Conservation (phyloP, 1,284 basidiomycete genomes). For the Cutaneotrichosporon sp. region DNA sequence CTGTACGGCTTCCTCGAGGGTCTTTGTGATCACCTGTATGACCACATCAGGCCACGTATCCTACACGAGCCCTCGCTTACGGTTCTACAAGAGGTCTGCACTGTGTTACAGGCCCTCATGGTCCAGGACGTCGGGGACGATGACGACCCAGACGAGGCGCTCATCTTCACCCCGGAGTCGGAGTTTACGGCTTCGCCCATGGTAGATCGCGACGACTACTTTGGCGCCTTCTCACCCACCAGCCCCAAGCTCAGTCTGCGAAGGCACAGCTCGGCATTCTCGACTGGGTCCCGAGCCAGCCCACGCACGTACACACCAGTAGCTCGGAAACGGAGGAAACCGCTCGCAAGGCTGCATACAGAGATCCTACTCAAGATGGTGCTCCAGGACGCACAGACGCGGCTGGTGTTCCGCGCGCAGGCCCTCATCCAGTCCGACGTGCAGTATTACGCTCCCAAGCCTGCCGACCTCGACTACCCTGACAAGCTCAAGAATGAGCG, state of each 20-base stretch:
- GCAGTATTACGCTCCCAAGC: constrained; percentile 67
- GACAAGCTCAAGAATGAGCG: constrained; percentile 53
- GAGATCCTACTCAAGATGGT: constrained; percentile 77
- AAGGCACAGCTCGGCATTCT: constrained; percentile 7
- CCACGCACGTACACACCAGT: constrained; percentile 1
- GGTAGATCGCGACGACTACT: constrained; percentile 22
- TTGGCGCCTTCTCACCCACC: constrained; percentile 34
- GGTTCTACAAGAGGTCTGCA: constrained; percentile 85
- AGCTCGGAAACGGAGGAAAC: constrained; percentile 20
- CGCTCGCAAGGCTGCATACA: constrained; percentile 59
- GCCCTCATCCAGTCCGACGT: constrained; percentile 82
- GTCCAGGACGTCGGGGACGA: constrained; percentile 59
- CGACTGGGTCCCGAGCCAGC: background rate
- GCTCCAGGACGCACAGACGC: constrained; percentile 86
- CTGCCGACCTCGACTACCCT: constrained; percentile 73
- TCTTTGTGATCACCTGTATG: constrained; percentile 86
- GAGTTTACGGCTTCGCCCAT: constrained; percentile 12
- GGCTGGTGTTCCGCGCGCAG: constrained; percentile 89
- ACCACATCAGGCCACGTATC: constrained; percentile 85
- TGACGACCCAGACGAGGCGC: constrained; percentile 24
- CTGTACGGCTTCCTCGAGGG: constrained; percentile 82
- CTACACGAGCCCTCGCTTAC: constrained; percentile 81
- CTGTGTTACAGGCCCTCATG: constrained; percentile 87
- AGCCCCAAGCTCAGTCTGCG: constrained; percentile 10
- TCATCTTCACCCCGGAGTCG: constrained; percentile 22